Conservation (phyloP, 192 early-diverging fungal species). For the Mortierella claussenii region DNA sequence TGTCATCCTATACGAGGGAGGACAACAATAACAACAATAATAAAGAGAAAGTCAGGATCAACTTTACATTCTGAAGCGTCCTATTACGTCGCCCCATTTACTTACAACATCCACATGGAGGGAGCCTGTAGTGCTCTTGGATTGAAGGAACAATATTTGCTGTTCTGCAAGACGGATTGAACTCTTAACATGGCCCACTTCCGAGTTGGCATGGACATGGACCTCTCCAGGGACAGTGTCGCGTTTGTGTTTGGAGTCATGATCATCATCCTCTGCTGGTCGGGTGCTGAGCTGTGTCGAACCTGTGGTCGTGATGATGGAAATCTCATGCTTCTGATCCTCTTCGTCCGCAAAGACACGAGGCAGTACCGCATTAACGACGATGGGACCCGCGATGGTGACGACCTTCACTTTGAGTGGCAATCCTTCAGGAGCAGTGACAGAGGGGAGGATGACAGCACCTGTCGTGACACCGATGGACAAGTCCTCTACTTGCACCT, state of each 20-base stretch:
- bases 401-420: background rate
- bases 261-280: background rate
- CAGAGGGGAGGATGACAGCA: background rate
- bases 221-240: background rate
- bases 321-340: slow-evolving; percentile 10
- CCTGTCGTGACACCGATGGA: background rate
- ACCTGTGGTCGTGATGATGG: background rate
- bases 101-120: slow-evolving; percentile 4
- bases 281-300: background rate
- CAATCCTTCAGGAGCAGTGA: slow-evolving; percentile 7
- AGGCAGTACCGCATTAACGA: background rate
- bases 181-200: background rate
- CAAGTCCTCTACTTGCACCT: background rate
- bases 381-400: slow-evolving; percentile 1
- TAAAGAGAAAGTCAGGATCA: background rate
- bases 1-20: slow-evolving; percentile 9
- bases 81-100: background rate
- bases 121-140: background rate
- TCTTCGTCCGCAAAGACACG: background rate
- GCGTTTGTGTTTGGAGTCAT: background rate
- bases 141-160: slow-evolving; percentile 2
- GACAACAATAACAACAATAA: too few relatives aligned
- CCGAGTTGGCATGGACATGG: background rate
- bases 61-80: background rate
- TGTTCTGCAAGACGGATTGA: background rate